Evolutionary conservation across 2,329 filamentous ascomycete species (phyloP), one percentile per base, ranked within the genome.

Genomic region (Cryphonectria radicalis): DNA sequence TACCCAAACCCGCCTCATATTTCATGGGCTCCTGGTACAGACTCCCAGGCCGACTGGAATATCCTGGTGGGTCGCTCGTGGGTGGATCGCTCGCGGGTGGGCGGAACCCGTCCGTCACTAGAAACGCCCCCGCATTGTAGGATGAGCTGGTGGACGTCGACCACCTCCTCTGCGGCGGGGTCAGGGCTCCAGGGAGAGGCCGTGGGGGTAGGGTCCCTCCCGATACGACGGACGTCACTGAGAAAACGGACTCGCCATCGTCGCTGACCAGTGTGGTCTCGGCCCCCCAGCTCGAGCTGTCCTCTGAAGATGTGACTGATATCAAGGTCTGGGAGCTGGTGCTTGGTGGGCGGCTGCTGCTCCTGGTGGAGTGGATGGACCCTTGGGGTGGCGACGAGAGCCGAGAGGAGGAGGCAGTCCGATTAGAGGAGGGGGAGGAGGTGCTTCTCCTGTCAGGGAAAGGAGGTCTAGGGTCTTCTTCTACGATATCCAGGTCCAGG

Each of bases 121-220:
- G 4, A 42, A 70, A 70, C 4, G 68, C 67, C 11, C 67, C 60
- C 7, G 72, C 72, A 22, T 73, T 64, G 28, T 57, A 72, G 5
- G 72, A 73, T 55, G 72, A 73, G 64, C 65, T 70, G 19, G 72
- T 73, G 59, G 72, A 73, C n/a, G 68, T 72, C n/a, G 72, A 73
- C 70, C 72, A 72, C 40, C 72, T 64, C 55, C 72, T 68, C 17
- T 64, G 65, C 22, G 55, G 63, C n/a, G 66, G 63, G 8, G 59
- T 8, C 3, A 46, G 35, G 13, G 71, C 40, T 4, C 65, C 69
- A 11, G 69, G 43, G 19, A 67, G 37, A 17, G 68, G 68, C 3
- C 63, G 59, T 8, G 64, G 71, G 13, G 71, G 68, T 6, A 70
- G 62, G 1, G 63, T 63, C 1, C 62, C 66, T 4, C 71, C 66